Percentiles rank a stretch among this genome's conserved stretches.
Evolutionary conservation across 2,329 filamentous ascomycete species (phyloP).

Genomic region (Fusarium sp.): DNA sequence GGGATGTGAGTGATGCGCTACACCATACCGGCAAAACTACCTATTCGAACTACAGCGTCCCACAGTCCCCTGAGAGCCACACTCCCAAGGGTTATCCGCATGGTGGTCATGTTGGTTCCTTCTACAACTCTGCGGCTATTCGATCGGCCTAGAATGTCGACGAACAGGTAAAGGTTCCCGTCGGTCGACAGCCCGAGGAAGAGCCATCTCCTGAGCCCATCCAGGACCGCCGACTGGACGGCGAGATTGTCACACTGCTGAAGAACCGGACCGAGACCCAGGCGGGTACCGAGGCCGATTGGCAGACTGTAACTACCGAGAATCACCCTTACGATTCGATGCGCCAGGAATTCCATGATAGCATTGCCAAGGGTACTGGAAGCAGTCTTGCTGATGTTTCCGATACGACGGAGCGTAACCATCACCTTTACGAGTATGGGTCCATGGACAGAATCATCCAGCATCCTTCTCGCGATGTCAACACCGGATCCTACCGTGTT

Average conservation of each 20-base stretch:
- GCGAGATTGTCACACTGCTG: conserved; percentile 35
- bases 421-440: conserved; percentile 33
- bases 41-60: conserved; percentile 18
- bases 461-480: conserved; percentile 33
- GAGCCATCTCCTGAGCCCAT: not conserved
- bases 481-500: conserved; percentile 30
- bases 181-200: conserved; percentile 35
- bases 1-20: conserved; percentile 57
- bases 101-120: conserved; percentile 39
- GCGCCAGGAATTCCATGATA: conserved; percentile 38
- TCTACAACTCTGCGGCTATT: conserved; percentile 53
- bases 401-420: conserved; percentile 44
- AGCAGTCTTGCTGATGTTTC: conserved; percentile 61
- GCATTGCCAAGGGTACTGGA: conserved; percentile 48
- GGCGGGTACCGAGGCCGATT: conserved; percentile 45
- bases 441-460: conserved; percentile 45
- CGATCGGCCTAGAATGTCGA: conserved; percentile 56
- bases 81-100: conserved; percentile 6
- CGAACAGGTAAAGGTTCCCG: conserved; percentile 52
- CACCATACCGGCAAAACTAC: conserved; percentile 44
- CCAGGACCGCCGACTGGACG: conserved; percentile 18
- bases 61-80: conserved; percentile 8
- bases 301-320: conserved; percentile 53
- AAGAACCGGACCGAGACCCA: conserved; percentile 22
- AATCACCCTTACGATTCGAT: conserved; percentile 31